phyloP scores from a whole-genome alignment of 2,329 filamentous ascomycete genomes.

The Fusarium goolgardi region DNA sequence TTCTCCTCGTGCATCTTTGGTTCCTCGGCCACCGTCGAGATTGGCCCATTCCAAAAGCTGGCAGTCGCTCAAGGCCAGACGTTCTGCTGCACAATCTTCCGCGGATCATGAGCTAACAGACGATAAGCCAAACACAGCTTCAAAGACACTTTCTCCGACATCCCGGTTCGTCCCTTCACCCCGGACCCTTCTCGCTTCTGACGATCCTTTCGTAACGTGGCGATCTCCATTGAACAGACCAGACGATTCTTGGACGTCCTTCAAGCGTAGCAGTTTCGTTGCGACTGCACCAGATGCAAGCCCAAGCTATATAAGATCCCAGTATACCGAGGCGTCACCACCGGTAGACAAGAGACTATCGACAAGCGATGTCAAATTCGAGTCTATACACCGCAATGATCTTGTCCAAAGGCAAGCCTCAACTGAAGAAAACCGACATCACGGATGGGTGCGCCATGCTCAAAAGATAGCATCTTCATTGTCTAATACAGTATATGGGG shows the following conservation, averaged over 20 bases:
- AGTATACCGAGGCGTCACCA: slow-evolving; percentile 19
- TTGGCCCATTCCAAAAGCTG: slow-evolving; percentile 33
- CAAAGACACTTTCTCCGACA: not conserved
- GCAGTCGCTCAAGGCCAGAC: slow-evolving; percentile 16
- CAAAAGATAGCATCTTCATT: slow-evolving; percentile 43
- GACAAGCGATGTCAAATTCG: not conserved
- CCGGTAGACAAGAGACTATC: not conserved
- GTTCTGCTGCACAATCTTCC: not conserved
- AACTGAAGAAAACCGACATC: slow-evolving; percentile 2
- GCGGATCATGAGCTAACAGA: not conserved
- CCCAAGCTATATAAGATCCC: slow-evolving; percentile 35
- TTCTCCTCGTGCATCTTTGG: not conserved
- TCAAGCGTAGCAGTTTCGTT: slow-evolving; percentile 21
- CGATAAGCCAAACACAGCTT: not conserved
- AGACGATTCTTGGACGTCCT: slow-evolving; percentile 28
- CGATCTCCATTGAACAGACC: slow-evolving; percentile 22
- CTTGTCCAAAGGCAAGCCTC: not conserved
- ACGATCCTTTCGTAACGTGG: slow-evolving; percentile 28
- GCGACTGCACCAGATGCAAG: slow-evolving; percentile 20
- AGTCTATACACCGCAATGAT: not conserved
- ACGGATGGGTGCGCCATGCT: slow-evolving; percentile 41
- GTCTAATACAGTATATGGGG: slow-evolving; percentile 28
- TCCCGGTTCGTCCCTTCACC: slow-evolving; percentile 6
- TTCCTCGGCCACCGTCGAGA: slow-evolving; percentile 3
- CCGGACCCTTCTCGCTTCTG: slow-evolving; percentile 11